A percentile compares a stretch with the other conserved stretches of the same genome.
Evolutionary conservation across 768 basidiomycete genomes (phyloP).

Genomic region (Infundibulicybe gibba): DNA sequence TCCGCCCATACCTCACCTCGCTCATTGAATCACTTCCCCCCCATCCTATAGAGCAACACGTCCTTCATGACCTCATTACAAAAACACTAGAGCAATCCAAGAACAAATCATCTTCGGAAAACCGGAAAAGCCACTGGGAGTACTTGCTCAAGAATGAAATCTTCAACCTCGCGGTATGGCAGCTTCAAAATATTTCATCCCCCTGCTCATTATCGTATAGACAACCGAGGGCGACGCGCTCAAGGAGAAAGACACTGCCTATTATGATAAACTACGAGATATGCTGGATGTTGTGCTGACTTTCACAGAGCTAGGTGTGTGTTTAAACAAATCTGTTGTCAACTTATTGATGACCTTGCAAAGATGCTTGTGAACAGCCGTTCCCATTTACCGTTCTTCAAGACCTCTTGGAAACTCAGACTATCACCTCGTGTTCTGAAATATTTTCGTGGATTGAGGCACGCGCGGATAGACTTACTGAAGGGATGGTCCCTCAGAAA

Average conservation of each 20-base stretch:
- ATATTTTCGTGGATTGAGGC: constrained; percentile 87
- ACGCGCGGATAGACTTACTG: constrained; percentile 65
- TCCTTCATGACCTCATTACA: constrained; percentile 47
- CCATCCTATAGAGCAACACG: constrained; percentile 42
- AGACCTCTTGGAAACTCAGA: constrained; percentile 83
- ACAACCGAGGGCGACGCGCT: constrained; percentile 65
- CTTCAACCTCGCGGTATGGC: constrained; percentile 66
- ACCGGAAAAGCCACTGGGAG: constrained; percentile 73
- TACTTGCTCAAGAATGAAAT: constrained; percentile 67
- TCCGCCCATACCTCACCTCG: constrained; percentile 44
- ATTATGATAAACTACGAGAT: constrained; percentile 59
- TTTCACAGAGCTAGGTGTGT: constrained; percentile 74
- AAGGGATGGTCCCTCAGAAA: constrained; percentile 80
- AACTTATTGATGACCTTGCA: neutral
- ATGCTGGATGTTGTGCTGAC: constrained; percentile 71
- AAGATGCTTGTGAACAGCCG: constrained; percentile 75
- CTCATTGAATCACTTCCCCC: constrained; percentile 52
- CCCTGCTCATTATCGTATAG: constrained; percentile 27
- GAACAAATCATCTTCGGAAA: constrained; percentile 47
- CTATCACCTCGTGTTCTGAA: constrained; percentile 80
- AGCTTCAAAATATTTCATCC: neutral
- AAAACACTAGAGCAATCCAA: constrained; percentile 39
- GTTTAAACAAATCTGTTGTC: neutral
- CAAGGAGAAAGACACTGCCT: constrained; percentile 44
- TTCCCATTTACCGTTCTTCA: constrained; percentile 75